phyloP scores from a whole-genome alignment of 2,329 filamentous ascomycete genomes.

The Aspergillus fructus region DNA sequence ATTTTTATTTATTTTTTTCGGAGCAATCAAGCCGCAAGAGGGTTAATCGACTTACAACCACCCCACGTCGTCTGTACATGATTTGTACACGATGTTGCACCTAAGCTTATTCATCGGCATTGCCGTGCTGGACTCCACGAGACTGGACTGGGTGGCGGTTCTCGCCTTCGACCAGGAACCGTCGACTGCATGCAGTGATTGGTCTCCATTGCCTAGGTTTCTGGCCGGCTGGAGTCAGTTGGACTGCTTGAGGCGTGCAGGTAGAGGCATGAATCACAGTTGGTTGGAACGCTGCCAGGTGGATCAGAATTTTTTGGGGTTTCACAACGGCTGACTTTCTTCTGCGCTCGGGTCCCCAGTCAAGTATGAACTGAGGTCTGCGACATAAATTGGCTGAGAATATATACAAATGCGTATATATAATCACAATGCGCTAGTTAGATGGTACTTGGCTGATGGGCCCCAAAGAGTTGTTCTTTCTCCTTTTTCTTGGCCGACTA shows the following conservation, averaged over 20 bases:
- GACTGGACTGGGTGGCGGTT: constrained; percentile 6
- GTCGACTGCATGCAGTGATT: constrained; percentile 18
- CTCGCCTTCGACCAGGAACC: constrained; percentile 15
- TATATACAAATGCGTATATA: constrained; percentile 13
- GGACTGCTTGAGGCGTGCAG: constrained; percentile 16
- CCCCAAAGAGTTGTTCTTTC: constrained; percentile 5
- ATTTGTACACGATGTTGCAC: constrained; percentile 20
- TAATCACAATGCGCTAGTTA: constrained; percentile 14
- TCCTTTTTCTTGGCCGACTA: background rate
- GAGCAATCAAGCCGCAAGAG: constrained; percentile 5
- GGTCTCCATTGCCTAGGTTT: constrained; percentile 19
- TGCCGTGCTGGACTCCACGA: constrained; percentile 9
- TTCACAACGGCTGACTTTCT: constrained; percentile 40
- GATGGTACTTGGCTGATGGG: background rate
- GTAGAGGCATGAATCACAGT: constrained; percentile 10
- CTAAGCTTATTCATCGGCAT: constrained; percentile 19
- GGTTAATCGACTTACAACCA: constrained; percentile 11
- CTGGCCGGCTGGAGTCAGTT: constrained; percentile 20
- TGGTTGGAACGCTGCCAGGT: constrained; percentile 27
- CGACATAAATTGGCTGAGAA: background rate
- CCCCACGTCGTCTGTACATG: constrained; percentile 1
- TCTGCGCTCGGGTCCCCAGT: constrained; percentile 31
- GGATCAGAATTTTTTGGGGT: constrained; percentile 36
- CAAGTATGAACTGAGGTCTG: constrained; percentile 27
- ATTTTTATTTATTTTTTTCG: constrained; percentile 1